Conservation (phyloP, 495 filamentous ascomycete species). For the Tuber indicum region DNA sequence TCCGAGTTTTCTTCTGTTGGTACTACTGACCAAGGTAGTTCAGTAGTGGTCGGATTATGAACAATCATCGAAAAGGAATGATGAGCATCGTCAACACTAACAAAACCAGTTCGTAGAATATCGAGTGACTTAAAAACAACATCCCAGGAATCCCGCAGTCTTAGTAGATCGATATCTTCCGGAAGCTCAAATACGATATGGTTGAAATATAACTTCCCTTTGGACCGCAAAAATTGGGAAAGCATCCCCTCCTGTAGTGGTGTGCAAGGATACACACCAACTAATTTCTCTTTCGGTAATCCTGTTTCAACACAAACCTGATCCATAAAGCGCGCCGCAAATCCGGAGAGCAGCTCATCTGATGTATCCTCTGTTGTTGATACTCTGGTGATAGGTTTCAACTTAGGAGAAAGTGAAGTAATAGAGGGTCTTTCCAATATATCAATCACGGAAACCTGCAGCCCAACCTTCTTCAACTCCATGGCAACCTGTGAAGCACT, state of each 20-base stretch:
- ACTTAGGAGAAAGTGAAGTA: not conserved
- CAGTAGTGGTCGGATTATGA: conserved; percentile 42
- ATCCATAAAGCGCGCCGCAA: conserved; percentile 15
- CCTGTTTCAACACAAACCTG: conserved; percentile 22
- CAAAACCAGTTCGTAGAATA: conserved; percentile 67
- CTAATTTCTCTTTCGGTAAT: conserved; percentile 16
- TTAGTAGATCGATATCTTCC: conserved; percentile 42
- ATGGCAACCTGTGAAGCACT: conserved; percentile 71
- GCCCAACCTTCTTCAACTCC: conserved; percentile 53
- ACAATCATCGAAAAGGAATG: conserved; percentile 63
- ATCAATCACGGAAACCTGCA: conserved; percentile 57
- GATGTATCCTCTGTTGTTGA: not conserved
- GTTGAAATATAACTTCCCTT: conserved; percentile 59
- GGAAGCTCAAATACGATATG: conserved; percentile 49
- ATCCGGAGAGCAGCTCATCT: conserved; percentile 10
- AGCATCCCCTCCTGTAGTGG: conserved; percentile 59
- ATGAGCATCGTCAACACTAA: conserved; percentile 53
- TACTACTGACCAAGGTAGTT: conserved; percentile 48
- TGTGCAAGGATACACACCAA: conserved; percentile 56
- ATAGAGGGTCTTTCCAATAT: conserved; percentile 51
- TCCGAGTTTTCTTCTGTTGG: conserved; percentile 6
- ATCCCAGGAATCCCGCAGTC: conserved; percentile 54
- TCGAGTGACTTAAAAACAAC: conserved; percentile 50
- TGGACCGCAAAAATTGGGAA: conserved; percentile 53
- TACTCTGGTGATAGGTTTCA: not conserved